Conservation (phyloP, 202 grass and related monocot genomes). For the Digitaria exilis region DNA sequence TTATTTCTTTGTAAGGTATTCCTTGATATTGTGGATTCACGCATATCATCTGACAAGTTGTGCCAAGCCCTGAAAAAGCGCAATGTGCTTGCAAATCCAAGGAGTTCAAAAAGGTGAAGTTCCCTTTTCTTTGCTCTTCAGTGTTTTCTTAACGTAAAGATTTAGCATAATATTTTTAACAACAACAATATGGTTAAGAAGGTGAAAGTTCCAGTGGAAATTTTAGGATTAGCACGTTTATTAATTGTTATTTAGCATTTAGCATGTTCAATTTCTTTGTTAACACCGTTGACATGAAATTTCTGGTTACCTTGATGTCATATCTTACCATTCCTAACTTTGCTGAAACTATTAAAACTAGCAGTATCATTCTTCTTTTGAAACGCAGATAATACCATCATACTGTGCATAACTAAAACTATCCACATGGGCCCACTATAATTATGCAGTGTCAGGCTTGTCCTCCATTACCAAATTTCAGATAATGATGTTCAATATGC, state of each 20-base stretch:
- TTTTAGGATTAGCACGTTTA: background rate
- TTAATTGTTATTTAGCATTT: background rate
- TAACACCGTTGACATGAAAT: too few species aligned
- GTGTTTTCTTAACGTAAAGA: background rate
- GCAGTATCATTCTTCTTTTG: background rate
- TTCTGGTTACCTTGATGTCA: too few species aligned
- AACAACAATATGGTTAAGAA: background rate
- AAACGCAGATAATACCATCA: background rate
- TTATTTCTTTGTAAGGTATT: slow-evolving; percentile 52
- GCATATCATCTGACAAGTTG: slow-evolving; percentile 58
- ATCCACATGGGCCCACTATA: background rate
- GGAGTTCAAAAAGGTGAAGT: slow-evolving; percentile 63
- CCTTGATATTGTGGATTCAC: slow-evolving; percentile 60
- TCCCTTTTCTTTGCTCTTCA: background rate
- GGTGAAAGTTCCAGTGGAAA: background rate
- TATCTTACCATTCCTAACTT: too few species aligned
- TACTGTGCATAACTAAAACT: background rate
- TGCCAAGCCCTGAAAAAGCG: slow-evolving; percentile 62
- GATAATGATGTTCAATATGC: slow-evolving; percentile 74
- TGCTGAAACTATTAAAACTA: background rate
- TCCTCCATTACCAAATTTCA: slow-evolving; percentile 93
- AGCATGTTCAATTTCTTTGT: background rate
- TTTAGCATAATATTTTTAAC: background rate
- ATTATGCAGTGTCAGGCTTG: slow-evolving; percentile 69
- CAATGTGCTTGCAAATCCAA: slow-evolving; percentile 80